Evolutionary conservation across 306 rosid genomes (phyloP), one percentile per base, ranked within the genome.

Genomic region (Quillaja saponaria): DNA sequence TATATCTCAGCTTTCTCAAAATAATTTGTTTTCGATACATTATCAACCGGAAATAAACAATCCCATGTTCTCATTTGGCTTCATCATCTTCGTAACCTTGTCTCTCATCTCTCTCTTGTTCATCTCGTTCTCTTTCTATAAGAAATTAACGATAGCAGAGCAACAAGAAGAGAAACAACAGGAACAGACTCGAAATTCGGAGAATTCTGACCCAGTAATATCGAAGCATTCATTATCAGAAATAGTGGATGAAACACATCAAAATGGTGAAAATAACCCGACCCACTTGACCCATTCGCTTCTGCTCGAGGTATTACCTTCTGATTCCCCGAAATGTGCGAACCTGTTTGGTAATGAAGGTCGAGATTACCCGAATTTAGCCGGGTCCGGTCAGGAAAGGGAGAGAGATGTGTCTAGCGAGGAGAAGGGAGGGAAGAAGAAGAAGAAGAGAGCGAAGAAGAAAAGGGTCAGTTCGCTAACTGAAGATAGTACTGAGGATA

Each of bases 361-460:
- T 7, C 15, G 64, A 5, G 74, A 57, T 44, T 74, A 71, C 17
- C 66, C 62, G 49, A 71, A 53, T 45, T 33, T 63, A 1, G 52
- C n/a, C 49, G 60, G 72, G 35, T 55, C 57, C 61, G 66, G 47
- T 20, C 34, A 21, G 58, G 60, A 48, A 7, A 44, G 10, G 49
- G 80, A 68, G 38, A 28, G 44, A 13, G 57, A 38, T 13, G 80
- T 13, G 8, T 18, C 68, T 35, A 76, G 62, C 2, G 83, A 46
- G 66, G 76, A 70, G 48, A 73, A 64, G 34, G 45, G 54, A n/a
- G 72, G 44, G 48, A 78, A 86, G 81, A 90, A 73, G 83, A 90
- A 79, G 85, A 88, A 58, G 70, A 90, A 34, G 84, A 81, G 82
- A 69, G 68, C 61, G 21, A 90, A 86, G 84, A 86, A 85, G 83